Evolutionary conservation across 257 asterid species (phyloP).

Genomic region (Lycium barbarum): DNA sequence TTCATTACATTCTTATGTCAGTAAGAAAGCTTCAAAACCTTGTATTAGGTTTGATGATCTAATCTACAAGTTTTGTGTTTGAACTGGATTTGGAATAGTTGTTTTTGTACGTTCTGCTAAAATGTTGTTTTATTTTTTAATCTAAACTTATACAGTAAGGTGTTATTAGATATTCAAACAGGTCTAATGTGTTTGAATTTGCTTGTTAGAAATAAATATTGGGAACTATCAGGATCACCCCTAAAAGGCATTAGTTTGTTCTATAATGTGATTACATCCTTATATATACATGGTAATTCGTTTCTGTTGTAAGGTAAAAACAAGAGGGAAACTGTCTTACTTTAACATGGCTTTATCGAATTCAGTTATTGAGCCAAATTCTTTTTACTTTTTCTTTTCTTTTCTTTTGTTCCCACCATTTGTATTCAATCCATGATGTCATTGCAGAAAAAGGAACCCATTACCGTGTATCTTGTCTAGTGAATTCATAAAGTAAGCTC

Average conservation of each 20-base stretch:
- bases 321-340: background rate
- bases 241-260: background rate
- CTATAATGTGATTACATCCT: background rate
- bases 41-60: background rate
- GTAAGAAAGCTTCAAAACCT: background rate
- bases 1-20: background rate
- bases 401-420: background rate
- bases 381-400: background rate
- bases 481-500: background rate
- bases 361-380: background rate
- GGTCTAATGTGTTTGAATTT: background rate
- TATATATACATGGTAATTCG: background rate
- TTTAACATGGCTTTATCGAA: background rate
- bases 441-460: background rate
- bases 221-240: background rate
- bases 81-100: background rate
- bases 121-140: background rate
- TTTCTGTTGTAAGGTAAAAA: background rate
- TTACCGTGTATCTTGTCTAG: background rate
- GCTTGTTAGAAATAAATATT: background rate
- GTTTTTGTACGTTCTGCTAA: constrained; percentile 1
- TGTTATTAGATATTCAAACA: background rate
- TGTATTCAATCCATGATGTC: background rate
- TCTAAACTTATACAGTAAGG: background rate
- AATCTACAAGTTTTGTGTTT: background rate